Evolutionary conservation across 345 rosid genomes (phyloP), one percentile per base, ranked within the genome.

Genomic region (Euclidium syriacum): DNA sequence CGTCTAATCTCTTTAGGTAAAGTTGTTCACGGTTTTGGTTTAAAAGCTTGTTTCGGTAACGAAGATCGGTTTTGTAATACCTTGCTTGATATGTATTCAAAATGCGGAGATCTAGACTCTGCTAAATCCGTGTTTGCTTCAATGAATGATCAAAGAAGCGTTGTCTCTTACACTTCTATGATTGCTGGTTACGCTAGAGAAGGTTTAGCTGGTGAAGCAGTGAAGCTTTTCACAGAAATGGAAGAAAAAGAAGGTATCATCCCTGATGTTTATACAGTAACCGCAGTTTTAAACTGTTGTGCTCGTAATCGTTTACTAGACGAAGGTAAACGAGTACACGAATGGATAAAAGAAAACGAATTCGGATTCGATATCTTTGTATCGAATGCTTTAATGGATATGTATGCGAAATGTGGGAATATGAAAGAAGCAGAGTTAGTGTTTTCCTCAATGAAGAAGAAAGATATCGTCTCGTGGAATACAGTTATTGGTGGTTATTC

Each of bases 391-490:
- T 77, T 87, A 42, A 77, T 85, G 85, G 91, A 87, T 65, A 85
- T 84, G 91, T 85, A 84, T 72, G 81, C 86, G 2, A 84, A 81
- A 79, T 85, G 91, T 68, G 88, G 91, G 77, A 85, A 81, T 72
- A 79, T 84, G 85, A 43, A 32, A 63, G 87, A 80, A 23, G 91
- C 91, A 11, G 66, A 77, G 48, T 48, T 35, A 10, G 84, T 81
- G 15, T 85, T 85, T 61, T 62, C 54, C 6, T 62, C 67, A 54
- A 81, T 82, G 84, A 75, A 55, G 24, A 72, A 62, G 22, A 85
- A 77, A 69, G 91, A 87, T 75, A 72, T 76, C 29, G 52, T 84
- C 49, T 81, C 91, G 25, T 85, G 95, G 95, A 87, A 85, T 65
- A 81, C 87, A 5, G 68, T 83, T 75, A 83, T 85, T 8, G 91